Conservation (phyloP, 306 rosid species). For the Herpetospermum pedunculosum region DNA sequence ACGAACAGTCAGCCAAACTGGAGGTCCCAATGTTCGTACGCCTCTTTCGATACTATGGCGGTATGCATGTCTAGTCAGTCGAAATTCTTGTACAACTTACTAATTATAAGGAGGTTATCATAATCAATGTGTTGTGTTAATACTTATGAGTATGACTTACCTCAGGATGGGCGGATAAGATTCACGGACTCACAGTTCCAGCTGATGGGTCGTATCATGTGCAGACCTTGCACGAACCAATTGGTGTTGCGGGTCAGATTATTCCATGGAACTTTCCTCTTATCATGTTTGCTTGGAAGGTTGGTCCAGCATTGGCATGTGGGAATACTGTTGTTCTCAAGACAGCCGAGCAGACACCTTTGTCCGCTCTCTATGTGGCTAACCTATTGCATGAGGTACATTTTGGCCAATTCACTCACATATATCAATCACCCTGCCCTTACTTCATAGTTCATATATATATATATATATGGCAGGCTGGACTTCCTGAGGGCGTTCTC, state of each 20-base stretch:
- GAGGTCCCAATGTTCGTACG: slow-evolving; percentile 69
- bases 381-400: slow-evolving; percentile 64
- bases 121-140: not conserved
- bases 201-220: slow-evolving; percentile 72
- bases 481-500: slow-evolving; percentile 80
- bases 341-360: slow-evolving; percentile 95
- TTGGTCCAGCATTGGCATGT: slow-evolving; percentile 83
- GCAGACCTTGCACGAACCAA: slow-evolving; percentile 87
- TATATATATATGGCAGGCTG: slow-evolving; percentile 81
- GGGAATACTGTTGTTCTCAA: slow-evolving; percentile 78
- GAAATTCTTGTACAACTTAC: not conserved
- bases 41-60: slow-evolving; percentile 68
- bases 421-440: no score
- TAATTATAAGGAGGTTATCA: no score
- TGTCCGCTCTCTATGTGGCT: slow-evolving; percentile 60
- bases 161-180: slow-evolving; percentile 93
- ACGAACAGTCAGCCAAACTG: slow-evolving; percentile 50
- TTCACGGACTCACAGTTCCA: slow-evolving; percentile 78
- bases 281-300: slow-evolving; percentile 83
- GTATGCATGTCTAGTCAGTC: slow-evolving; percentile 19
- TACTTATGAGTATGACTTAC: no score
- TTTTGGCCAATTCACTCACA: no score
- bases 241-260: slow-evolving; percentile 91
- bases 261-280: slow-evolving; percentile 99
- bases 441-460: no score